Base-by-base conservation (phyloP, 768 basidiomycete genomes). In the Lentinula guzmanii region DNA sequence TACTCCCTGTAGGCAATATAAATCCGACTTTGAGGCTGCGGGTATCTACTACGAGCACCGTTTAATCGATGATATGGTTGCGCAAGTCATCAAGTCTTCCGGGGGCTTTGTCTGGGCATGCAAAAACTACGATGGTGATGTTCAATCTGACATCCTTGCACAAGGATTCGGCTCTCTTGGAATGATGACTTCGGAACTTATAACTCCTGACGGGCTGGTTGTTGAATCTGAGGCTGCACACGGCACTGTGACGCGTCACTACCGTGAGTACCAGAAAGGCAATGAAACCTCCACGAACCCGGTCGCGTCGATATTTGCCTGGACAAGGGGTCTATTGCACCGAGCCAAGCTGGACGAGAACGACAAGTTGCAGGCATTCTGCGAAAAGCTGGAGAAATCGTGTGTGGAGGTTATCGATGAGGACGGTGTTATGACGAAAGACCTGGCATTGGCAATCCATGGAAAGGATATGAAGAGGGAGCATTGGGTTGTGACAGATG, bases 221-320 rank as follows among this genome's bases (percentile, higher is more conserved):
- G 87, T 98, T 71, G 97, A 99, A 75, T 87, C 89, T 66, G 97
- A 99, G 75, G 97, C 97, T 52, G 96, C 96, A 10, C 96, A 99
- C 72, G 96, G 93, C 28, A 95, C 93, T 16, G 94, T 97, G 61
- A 97, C 95, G 2, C 88, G 96, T 42, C 96, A 98, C 77, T 99
- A 95, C 76, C 89, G 96, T 61, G 96, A 98, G 76, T 89, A 86
- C 72, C 96, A 98, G 75, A 96, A 98, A 80, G 96, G 96, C 55
- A 87, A 89, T 62, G 97, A 98, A 79, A 98, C 96, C 10, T 95
- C 92, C 61, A 99, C 96, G 52, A 99, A 99, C 83, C 95, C 96
- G 43, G 95, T 98, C 66, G 96, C 96, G 50, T 94, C 91, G 61
- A 98, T 99, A 78, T 98, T 95, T 69, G 96, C 96, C 7, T 99